Evolutionary conservation across 2,329 filamentous ascomycete species (phyloP).

Genomic region (Chalaropsis thielavioides): DNA sequence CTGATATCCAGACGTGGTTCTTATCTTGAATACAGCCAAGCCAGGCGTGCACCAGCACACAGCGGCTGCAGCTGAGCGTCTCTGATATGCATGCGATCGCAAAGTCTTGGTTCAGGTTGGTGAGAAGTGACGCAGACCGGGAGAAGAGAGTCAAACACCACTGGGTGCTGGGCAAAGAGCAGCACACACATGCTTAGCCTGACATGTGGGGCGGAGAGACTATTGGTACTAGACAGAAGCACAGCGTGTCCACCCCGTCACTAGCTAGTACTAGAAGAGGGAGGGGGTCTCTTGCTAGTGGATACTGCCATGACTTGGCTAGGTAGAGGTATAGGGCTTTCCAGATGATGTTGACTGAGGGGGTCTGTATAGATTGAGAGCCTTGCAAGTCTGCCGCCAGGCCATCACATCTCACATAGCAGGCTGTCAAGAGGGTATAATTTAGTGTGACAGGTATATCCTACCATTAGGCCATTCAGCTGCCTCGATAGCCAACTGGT

Average conservation of each 20-base stretch:
- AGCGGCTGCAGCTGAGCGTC: neutral
- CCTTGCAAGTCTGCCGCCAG: neutral
- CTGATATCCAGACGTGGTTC: neutral
- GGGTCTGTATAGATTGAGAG: neutral
- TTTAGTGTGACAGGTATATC: neutral
- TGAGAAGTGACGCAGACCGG: neutral
- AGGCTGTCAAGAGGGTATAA: neutral
- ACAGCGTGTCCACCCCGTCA: neutral
- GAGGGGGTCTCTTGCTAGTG: neutral
- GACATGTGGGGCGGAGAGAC: neutral
- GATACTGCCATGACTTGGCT: neutral
- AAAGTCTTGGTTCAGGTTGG: neutral
- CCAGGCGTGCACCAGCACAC: neutral
- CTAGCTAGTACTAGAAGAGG: neutral
- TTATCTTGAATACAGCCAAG: neutral
- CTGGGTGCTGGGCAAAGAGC: neutral
- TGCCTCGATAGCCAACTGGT: too few relatives aligned
- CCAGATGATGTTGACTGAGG: too few relatives aligned
- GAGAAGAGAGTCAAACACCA: neutral
- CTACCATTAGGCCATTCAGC: neutral
- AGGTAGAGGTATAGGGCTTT: too few relatives aligned
- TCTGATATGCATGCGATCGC: neutral
- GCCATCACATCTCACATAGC: neutral
- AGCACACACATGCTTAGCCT: neutral
- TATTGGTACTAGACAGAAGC: neutral